Percentiles rank a stretch among this genome's conserved stretches.
phyloP scores from a whole-genome alignment of 2,329 filamentous ascomycete species.

The Arachnomyces sp. region DNA sequence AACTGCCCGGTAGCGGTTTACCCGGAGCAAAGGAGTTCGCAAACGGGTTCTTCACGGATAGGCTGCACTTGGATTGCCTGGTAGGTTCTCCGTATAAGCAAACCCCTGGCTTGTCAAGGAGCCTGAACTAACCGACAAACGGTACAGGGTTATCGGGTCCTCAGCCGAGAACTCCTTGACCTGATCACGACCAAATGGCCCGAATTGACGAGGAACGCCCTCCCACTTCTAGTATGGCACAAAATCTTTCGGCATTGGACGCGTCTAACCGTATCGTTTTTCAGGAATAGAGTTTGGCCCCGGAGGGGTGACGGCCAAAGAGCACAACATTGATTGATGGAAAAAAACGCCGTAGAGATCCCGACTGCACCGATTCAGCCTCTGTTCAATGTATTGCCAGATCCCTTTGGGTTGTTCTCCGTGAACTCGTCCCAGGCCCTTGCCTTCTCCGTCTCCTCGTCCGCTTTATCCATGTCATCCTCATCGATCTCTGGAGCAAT shows the following conservation, averaged over 20 bases:
- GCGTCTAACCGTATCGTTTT: too few species aligned
- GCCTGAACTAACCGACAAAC: too few species aligned
- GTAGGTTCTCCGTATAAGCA: conserved; percentile 6
- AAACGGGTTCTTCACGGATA: conserved; percentile 30
- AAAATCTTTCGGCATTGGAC: too few species aligned
- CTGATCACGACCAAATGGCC: conserved; percentile 13
- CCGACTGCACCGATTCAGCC: conserved; percentile 25
- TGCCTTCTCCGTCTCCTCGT: conserved; percentile 87
- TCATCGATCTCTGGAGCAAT: conserved; percentile 68
- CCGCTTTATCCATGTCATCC: conserved; percentile 79
- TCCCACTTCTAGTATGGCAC: conserved; percentile 7
- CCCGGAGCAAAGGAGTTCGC: conserved; percentile 22
- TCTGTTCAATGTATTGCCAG: conserved; percentile 42
- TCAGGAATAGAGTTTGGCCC: neutral
- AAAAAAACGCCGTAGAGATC: neutral
- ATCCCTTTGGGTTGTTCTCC: conserved; percentile 71
- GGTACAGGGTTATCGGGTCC: conserved; percentile 12
- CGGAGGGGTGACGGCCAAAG: conserved; percentile 10
- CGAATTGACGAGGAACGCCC: conserved; percentile 13
- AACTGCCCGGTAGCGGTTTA: conserved; percentile 29
- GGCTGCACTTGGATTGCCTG: conserved; percentile 26
- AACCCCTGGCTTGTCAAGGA: too few species aligned
- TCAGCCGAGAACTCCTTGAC: conserved; percentile 11
- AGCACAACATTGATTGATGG: conserved; percentile 5
- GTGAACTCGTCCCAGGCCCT: conserved; percentile 91